Conservation (phyloP, 441 rosid genomes). For the Jatropha multifida region DNA sequence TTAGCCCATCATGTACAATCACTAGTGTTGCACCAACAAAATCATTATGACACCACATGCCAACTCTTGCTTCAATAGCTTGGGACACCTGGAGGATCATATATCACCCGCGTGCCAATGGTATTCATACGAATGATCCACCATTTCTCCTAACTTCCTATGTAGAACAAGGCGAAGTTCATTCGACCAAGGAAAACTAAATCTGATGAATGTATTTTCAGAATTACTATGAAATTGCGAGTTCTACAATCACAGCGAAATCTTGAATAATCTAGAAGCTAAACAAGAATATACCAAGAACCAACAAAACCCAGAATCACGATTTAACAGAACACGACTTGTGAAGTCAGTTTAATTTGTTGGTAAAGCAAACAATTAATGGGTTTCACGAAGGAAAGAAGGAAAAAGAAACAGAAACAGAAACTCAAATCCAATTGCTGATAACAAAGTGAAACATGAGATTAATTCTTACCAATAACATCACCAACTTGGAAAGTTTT, state of each 20-base stretch:
- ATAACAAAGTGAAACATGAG: background rate
- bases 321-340: background rate
- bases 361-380: background rate
- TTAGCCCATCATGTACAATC: background rate
- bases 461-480: constrained; percentile 45
- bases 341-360: no score
- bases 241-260: background rate
- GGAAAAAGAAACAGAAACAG: background rate
- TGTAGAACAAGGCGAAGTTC: no score
- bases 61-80: background rate
- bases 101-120: background rate
- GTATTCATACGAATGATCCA: background rate
- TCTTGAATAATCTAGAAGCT: background rate
- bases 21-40: constrained; percentile 2
- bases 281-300: background rate
- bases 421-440: background rate
- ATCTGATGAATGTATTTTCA: no score
- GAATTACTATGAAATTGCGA: no score
- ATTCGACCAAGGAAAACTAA: no score
- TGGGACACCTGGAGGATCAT: background rate
- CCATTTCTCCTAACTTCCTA: background rate
- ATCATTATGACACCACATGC: background rate
- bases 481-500: constrained; percentile 79
- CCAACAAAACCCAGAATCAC: background rate
- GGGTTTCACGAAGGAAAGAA: background rate